Evolutionary conservation across 2,329 filamentous ascomycete species (phyloP).

Genomic region (Penicillium frequentans): DNA sequence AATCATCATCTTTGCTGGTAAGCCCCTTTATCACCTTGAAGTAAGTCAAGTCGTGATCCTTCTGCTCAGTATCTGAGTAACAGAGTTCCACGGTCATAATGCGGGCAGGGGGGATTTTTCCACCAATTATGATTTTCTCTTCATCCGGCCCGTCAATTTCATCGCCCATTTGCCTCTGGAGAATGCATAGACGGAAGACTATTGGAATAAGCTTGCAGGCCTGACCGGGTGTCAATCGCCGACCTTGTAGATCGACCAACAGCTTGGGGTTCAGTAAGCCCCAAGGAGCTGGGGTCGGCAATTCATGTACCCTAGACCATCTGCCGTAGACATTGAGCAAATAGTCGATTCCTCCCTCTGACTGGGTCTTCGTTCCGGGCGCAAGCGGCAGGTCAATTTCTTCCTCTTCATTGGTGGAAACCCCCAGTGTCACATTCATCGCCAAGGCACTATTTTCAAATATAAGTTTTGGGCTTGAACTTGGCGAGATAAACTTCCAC

Average conservation of each 20-base stretch:
- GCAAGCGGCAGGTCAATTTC: not conserved
- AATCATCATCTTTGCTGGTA: not conserved
- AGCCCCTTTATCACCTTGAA: not conserved
- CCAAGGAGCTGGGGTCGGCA: not conserved
- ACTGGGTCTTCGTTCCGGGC: not conserved
- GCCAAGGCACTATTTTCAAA: no score
- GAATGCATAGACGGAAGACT: not conserved
- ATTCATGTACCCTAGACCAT: not conserved
- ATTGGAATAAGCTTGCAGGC: not conserved
- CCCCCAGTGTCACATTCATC: no score
- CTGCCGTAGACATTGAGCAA: not conserved
- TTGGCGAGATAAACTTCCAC: conserved; percentile 3
- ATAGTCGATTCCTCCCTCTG: not conserved
- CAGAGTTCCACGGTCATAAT: not conserved
- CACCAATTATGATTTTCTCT: not conserved
- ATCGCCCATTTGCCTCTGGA: not conserved
- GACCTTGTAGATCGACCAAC: not conserved
- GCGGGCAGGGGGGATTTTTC: not conserved
- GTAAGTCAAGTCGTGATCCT: not conserved
- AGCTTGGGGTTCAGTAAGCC: not conserved
- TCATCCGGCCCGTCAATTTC: not conserved
- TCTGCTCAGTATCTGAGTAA: not conserved
- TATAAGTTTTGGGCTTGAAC: no score
- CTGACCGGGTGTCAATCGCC: not conserved
- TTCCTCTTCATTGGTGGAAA: not conserved